Evolutionary conservation across 2,329 filamentous ascomycete genomes (phyloP).

Genomic region (Thelonectria blattea): DNA sequence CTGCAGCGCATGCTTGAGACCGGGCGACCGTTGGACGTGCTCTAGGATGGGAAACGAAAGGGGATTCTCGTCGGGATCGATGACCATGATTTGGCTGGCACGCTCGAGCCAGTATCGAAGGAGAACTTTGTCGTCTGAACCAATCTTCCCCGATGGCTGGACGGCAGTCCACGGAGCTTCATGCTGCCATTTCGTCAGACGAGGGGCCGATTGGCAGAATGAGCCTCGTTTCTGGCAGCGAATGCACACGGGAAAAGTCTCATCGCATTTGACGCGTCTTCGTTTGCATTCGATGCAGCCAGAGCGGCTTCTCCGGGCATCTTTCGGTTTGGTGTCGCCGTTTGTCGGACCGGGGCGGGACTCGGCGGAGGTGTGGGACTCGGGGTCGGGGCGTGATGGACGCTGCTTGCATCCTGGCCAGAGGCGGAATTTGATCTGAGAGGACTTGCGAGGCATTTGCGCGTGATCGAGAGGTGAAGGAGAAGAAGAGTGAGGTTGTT

Average conservation of each 20-base stretch:
- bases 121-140: not conserved
- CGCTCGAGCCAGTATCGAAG: slow-evolving; percentile 8
- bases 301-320: not conserved
- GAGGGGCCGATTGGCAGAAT: not conserved
- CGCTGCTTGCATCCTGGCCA: not conserved
- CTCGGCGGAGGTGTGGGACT: too few relatives aligned
- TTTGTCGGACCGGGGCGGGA: not conserved
- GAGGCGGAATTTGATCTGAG: not conserved
- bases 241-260: not conserved
- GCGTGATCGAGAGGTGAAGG: too few relatives aligned
- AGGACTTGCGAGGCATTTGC: not conserved
- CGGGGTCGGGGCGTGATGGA: too few relatives aligned
- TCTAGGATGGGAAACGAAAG: slow-evolving; percentile 7
- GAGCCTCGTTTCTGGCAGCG: slow-evolving; percentile 1
- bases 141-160: not conserved
- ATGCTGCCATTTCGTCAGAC: not conserved
- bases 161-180: not conserved
- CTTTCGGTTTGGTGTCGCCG: not conserved
- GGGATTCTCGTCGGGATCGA: slow-evolving; percentile 9
- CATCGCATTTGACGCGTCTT: slow-evolving; percentile 1
- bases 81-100: slow-evolving; percentile 10
- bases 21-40: not conserved
- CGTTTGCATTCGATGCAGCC: not conserved
- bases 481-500: too few relatives aligned
- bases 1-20: slow-evolving; percentile 6